phyloP scores from a whole-genome alignment of 176 grass and related monocot species.

The Hordeum marinum region DNA sequence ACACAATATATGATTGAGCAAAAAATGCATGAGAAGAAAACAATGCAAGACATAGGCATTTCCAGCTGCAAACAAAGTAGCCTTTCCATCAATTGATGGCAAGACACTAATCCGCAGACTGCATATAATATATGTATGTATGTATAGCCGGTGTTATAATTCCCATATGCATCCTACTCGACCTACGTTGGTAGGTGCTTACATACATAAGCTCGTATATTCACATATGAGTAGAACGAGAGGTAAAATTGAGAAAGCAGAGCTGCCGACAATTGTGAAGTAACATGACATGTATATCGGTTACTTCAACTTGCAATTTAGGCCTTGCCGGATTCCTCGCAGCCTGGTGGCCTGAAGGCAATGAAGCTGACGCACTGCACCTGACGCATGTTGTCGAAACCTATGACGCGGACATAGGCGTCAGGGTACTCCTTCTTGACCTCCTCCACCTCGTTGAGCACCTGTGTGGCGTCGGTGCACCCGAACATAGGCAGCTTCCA shows the following conservation, averaged over 20 bases:
- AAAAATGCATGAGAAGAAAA: neutral
- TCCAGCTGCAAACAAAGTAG: neutral
- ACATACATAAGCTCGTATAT: neutral
- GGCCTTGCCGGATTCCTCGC: neutral
- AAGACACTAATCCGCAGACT: neutral
- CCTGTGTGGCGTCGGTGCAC: neutral
- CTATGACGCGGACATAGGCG: neutral
- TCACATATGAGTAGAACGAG: neutral
- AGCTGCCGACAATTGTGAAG: neutral
- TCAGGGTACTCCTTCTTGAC: neutral
- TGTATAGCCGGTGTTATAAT: neutral
- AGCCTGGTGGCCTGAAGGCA: neutral
- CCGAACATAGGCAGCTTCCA: neutral
- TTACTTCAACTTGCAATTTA: neutral
- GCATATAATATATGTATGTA: neutral
- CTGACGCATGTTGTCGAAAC: neutral
- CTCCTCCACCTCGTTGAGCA: neutral
- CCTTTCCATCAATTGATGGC: neutral
- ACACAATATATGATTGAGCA: neutral
- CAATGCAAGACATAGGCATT: neutral
- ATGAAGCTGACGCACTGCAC: neutral
- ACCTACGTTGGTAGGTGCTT: neutral
- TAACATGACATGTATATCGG: neutral
- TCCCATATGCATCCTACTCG: neutral
- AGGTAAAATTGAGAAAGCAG: neutral